phyloP scores from a whole-genome alignment of 148 eudicot genomes.

The Mesembryanthemum crystallinum region DNA sequence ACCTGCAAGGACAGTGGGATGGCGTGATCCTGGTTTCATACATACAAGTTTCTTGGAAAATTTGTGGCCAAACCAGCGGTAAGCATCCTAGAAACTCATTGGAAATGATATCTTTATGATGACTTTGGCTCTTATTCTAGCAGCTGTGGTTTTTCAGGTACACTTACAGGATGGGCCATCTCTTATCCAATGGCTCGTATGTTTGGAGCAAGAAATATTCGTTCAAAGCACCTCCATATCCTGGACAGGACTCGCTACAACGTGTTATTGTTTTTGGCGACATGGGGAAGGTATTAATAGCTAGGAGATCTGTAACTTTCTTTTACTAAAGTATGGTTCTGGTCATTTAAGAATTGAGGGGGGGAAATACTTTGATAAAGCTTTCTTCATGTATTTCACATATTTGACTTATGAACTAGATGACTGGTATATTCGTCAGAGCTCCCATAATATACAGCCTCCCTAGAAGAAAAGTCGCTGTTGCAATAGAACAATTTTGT shows the following conservation, averaged over 20 bases:
- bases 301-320: neutral
- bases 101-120: neutral
- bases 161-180: constrained; percentile 72
- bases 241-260: constrained; percentile 82
- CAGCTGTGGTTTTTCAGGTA: constrained; percentile 45
- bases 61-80: constrained; percentile 76
- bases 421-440: too few relatives aligned
- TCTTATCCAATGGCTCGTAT: constrained; percentile 51
- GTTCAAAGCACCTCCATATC: constrained; percentile 77
- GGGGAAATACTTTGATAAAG: too few relatives aligned
- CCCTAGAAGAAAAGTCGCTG: too few relatives aligned
- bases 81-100: constrained; percentile 17
- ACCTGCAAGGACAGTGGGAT: constrained; percentile 93
- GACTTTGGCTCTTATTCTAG: constrained; percentile 5
- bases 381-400: too few relatives aligned
- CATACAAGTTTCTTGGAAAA: constrained; percentile 90
- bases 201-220: constrained; percentile 71
- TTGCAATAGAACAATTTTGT: too few relatives aligned
- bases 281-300: constrained; percentile 79
- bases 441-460: too few relatives aligned
- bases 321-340: neutral
- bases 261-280: constrained; percentile 83
- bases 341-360: neutral
- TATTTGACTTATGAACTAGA: too few relatives aligned
- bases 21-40: constrained; percentile 96